phyloP scores from a whole-genome alignment of 2,329 filamentous ascomycete species.

The Trichoderma harzianum region DNA sequence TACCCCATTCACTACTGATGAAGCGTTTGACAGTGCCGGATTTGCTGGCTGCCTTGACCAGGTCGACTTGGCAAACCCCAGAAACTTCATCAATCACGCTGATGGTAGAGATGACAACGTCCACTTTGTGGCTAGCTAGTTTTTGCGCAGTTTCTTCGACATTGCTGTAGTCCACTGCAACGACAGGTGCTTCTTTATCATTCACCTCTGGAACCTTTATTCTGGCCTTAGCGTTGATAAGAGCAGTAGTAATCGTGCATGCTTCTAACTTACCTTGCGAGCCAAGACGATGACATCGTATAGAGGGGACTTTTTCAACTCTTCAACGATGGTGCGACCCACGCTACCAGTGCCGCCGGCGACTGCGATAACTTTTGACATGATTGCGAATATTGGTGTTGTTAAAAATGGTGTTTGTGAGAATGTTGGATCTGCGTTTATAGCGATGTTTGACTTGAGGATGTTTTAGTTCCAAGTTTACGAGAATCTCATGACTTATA shows the following conservation, averaged over 20 bases:
- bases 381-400: not conserved
- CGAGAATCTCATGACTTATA: not conserved
- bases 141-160: not conserved
- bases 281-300: slow-evolving; percentile 5
- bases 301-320: not conserved
- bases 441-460: not conserved
- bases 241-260: not conserved
- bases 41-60: slow-evolving; percentile 13
- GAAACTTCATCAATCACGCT: not conserved
- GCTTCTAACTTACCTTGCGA: not conserved
- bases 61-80: not conserved
- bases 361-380: slow-evolving; percentile 12
- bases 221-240: not conserved
- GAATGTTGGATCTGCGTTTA: not conserved
- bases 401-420: not conserved
- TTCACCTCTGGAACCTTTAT: not conserved
- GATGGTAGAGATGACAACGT: slow-evolving; percentile 14
- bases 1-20: slow-evolving; percentile 11
- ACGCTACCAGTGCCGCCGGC: slow-evolving; percentile 1
- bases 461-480: not conserved
- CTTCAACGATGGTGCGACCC: slow-evolving; percentile 3
- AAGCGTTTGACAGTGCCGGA: slow-evolving; percentile 16
- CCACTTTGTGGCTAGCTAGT: not conserved
- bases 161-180: slow-evolving; percentile 12
- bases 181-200: not conserved